These are phyloP conservation scores for Macrocystidia cucumis DNA, from an alignment of 1,284 basidiomycete genomes.

Conservation along the genomic window DNA sequence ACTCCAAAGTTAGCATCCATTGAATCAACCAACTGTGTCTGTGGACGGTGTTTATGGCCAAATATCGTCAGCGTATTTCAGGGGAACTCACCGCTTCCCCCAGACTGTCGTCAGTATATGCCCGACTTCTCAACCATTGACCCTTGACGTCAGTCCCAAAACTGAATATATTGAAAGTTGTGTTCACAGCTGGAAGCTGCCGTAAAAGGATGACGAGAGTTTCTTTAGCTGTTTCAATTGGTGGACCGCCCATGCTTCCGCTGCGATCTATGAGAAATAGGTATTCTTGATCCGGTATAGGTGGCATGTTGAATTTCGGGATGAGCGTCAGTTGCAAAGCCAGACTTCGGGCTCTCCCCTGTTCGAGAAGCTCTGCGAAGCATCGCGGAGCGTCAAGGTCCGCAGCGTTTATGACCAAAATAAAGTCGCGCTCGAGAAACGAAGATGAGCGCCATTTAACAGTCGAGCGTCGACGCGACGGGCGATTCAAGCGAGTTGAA, in stretches of 20 bases:
- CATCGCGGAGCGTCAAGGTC: slow-evolving; percentile 44
- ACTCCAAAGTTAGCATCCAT: slow-evolving; percentile 38
- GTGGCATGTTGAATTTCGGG: slow-evolving; percentile 35
- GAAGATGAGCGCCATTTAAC: slow-evolving; percentile 26
- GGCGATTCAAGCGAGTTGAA: slow-evolving; percentile 20
- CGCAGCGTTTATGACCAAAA: slow-evolving; percentile 34
- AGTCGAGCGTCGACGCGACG: slow-evolving; percentile 32
- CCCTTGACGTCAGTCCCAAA: slow-evolving; percentile 27
- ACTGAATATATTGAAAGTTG: slow-evolving; percentile 42
- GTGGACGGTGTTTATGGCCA: slow-evolving; percentile 1
- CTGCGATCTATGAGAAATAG: slow-evolving; percentile 38
- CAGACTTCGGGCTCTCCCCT: slow-evolving; percentile 21
- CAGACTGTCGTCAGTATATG: slow-evolving; percentile 25
- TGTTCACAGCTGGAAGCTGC: slow-evolving; percentile 27
- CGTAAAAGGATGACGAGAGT: slow-evolving; percentile 30
- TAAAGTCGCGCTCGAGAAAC: slow-evolving; percentile 37
- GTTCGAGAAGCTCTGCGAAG: slow-evolving; percentile 36
- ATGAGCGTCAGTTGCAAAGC: slow-evolving; percentile 46
- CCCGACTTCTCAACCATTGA: slow-evolving; percentile 28
- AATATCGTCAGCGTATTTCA: slow-evolving; percentile 6
- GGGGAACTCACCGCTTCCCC: slow-evolving; percentile 27
- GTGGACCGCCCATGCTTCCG: slow-evolving; percentile 32
- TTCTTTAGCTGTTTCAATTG: slow-evolving; percentile 31
- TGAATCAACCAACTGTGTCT: slow-evolving; percentile 22
- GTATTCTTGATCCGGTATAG: slow-evolving; percentile 32